Evolutionary conservation across 2,329 filamentous ascomycete genomes (phyloP).

Genomic region (Fusarium beomiforme): DNA sequence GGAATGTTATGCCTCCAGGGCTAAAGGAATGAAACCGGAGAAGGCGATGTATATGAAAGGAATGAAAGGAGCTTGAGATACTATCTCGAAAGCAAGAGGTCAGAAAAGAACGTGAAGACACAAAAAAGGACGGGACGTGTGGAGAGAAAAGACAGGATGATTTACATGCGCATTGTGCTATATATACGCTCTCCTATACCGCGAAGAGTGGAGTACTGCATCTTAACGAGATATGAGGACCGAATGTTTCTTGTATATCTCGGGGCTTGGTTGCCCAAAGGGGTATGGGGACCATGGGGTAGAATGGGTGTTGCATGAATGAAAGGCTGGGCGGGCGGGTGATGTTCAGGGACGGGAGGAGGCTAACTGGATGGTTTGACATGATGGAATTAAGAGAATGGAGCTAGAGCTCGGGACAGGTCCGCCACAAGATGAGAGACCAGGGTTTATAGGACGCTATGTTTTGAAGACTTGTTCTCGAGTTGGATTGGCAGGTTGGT

Average conservation of each 20-base stretch:
- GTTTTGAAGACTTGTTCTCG: neutral
- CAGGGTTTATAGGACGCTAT: slow-evolving; percentile 4
- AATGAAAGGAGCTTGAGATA: slow-evolving; percentile 24
- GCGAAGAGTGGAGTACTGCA: slow-evolving; percentile 12
- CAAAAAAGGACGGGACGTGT: slow-evolving; percentile 34
- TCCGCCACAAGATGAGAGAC: neutral
- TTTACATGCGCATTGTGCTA: slow-evolving; percentile 26
- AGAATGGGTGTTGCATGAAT: slow-evolving; percentile 15
- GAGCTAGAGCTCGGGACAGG: slow-evolving; percentile 5
- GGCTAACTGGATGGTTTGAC: slow-evolving; percentile 6
- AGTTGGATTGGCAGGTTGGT: neutral
- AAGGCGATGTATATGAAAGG: slow-evolving; percentile 15
- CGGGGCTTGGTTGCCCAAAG: slow-evolving; percentile 20
- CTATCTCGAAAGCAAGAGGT: slow-evolving; percentile 26
- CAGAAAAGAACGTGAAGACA: slow-evolving; percentile 24
- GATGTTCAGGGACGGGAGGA: slow-evolving; percentile 26
- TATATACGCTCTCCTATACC: slow-evolving; percentile 29
- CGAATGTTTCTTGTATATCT: slow-evolving; percentile 1
- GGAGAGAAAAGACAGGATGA: slow-evolving; percentile 9
- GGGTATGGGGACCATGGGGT: slow-evolving; percentile 18
- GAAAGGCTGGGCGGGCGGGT: neutral
- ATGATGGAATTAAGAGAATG: neutral
- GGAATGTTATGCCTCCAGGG: slow-evolving; percentile 37
- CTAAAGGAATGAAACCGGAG: slow-evolving; percentile 31
- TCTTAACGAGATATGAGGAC: slow-evolving; percentile 23